Conservation (phyloP, 225 moss, liverwort and hornwort species). For the Straminergon stramineum region DNA sequence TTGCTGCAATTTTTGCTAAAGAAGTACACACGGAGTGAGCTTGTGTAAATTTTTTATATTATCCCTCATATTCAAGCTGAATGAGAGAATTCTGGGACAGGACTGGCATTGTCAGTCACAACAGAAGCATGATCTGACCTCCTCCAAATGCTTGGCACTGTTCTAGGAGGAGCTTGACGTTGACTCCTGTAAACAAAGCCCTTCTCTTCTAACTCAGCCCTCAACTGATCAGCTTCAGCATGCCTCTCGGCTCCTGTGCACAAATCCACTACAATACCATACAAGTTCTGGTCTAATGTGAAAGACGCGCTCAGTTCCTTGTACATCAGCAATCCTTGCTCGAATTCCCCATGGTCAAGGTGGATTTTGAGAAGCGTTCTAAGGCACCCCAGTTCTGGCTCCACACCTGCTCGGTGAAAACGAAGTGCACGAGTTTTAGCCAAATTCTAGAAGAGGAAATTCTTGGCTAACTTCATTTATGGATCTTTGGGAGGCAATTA, state of each 20-base stretch:
- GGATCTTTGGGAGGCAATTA: neutral
- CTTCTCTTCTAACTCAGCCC: conserved; percentile 30
- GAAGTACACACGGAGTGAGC: neutral
- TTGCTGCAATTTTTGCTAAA: neutral
- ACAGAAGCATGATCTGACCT: conserved; percentile 5
- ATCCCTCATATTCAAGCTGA: neutral
- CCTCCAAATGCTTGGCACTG: conserved; percentile 27
- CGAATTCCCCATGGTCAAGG: conserved; percentile 39
- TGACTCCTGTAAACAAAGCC: conserved; percentile 45
- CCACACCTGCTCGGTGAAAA: neutral
- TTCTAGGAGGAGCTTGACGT: neutral
- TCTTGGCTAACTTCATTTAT: neutral
- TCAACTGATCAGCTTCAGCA: conserved; percentile 35
- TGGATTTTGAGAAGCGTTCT: conserved; percentile 57
- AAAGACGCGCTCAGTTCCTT: conserved; percentile 23
- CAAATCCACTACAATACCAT: conserved; percentile 61
- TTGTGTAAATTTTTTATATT: neutral
- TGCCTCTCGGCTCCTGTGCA: conserved; percentile 33
- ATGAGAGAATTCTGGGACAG: conserved; percentile 15
- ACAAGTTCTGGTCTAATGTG: conserved; percentile 52
- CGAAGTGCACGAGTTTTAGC: neutral
- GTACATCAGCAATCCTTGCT: conserved; percentile 42
- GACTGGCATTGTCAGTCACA: neutral
- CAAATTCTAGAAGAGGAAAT: neutral
- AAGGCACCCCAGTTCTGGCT: conserved; percentile 50